Evolutionary conservation across 2,329 filamentous ascomycete genomes (phyloP), one percentile per base, ranked within the genome.

Genomic region (Ceratocystis ficicola): DNA sequence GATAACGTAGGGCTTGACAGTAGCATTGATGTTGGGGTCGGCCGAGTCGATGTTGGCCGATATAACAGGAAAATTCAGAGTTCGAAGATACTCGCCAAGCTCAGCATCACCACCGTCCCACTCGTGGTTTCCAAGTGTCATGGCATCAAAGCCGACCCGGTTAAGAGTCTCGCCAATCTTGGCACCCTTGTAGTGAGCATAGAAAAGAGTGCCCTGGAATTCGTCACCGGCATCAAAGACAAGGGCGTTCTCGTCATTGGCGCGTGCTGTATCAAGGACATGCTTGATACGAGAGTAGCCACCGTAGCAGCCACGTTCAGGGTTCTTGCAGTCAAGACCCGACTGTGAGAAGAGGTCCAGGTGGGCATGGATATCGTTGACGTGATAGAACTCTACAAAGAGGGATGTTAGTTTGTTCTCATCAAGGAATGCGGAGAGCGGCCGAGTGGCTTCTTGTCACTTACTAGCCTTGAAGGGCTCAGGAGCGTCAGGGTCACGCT

Each of bases 291-390:
- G 81, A 1, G 85, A 78, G 69, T 86, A 87, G 36, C 85, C 85
- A 30, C 85, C 85, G 67, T 79, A 85, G 73, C 85, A 87, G 55
- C 84, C 85, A 61, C 77, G 75, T 63, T 77, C 73, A 0, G 82
- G 79, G 30, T 78, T 74, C 0, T 78, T 80, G 75, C 85, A 87
- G 74, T 86, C 83, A 10, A 82, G 81, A 65, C 85, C 85, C 0
- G 82, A 82, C 15, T 80, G 78, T 32, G 79, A 76, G 73, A 83
- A 87, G 73, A 87, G 74, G 71, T 87, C 84, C 20, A 87, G 76
- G 71, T 87, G 85, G 15, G 85, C 80, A 72, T 87, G 85, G 17
- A 87, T 83, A 71, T 87, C 85, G 71, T 87, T 87, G 77, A 87
- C 79, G 72, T 87, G 85, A 74, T 86, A 86, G 75, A 87, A 86